phyloP scores from a whole-genome alignment of 2,329 filamentous ascomycete species.

The Catunica adiposa region DNA sequence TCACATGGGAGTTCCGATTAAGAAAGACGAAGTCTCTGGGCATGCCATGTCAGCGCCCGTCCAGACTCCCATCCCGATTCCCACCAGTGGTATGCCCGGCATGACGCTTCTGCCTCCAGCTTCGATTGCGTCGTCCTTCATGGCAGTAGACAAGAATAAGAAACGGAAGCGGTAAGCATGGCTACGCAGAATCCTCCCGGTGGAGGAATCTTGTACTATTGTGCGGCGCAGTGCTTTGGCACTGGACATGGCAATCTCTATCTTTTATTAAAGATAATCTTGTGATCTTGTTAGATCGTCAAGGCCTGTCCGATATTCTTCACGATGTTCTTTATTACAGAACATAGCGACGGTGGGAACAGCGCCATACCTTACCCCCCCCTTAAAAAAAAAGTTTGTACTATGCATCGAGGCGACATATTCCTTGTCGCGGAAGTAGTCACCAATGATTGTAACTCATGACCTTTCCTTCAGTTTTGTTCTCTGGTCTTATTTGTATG shows the following conservation, averaged over 20 bases:
- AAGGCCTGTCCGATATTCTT: not conserved
- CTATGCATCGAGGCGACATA: not conserved
- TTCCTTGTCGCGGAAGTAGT: not conserved
- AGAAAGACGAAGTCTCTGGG: conserved; percentile 34
- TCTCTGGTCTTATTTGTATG: not conserved
- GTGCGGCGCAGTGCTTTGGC: not conserved
- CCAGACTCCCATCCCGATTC: conserved; percentile 12
- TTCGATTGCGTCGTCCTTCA: conserved; percentile 24
- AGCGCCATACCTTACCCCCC: not conserved
- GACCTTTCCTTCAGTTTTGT: not conserved
- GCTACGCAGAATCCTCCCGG: not conserved
- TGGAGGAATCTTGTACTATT: not conserved
- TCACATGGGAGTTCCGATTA: conserved; percentile 51
- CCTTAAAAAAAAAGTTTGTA: conserved; percentile 7
- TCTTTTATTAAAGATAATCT: not conserved
- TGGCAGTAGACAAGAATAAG: conserved; percentile 38
- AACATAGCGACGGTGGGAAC: not conserved
- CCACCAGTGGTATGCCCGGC: conserved; percentile 8
- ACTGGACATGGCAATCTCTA: not conserved
- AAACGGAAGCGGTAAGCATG: conserved; percentile 40
- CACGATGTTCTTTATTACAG: not conserved
- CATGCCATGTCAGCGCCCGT: conserved; percentile 20
- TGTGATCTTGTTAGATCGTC: too few species aligned
- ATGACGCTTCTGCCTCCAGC: conserved; percentile 27
- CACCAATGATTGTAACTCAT: not conserved